Conservation (phyloP, 129 eudicot species). For the Tagetes patula region DNA sequence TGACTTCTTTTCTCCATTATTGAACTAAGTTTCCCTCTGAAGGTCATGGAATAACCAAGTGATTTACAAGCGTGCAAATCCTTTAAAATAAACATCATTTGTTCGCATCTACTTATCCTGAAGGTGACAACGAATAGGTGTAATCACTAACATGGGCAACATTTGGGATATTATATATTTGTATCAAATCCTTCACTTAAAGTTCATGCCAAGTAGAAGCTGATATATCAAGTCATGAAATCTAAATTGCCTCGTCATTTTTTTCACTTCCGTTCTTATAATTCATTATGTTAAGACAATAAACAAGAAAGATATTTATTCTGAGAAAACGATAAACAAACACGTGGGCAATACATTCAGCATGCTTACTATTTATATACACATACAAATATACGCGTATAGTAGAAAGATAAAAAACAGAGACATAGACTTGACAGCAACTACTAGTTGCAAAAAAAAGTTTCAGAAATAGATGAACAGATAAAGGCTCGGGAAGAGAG, state of each 20-base stretch:
- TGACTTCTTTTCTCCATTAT: neutral
- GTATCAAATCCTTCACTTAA: neutral
- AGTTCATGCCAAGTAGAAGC: neutral
- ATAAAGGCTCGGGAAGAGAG: neutral
- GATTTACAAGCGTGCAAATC: neutral
- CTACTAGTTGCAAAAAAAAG: neutral
- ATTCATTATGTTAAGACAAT: neutral
- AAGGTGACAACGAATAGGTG: neutral
- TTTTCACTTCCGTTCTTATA: neutral
- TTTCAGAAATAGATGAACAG: neutral
- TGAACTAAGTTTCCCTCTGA: neutral
- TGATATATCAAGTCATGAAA: conserved; percentile 6
- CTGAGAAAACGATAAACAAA: neutral
- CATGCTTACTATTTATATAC: neutral
- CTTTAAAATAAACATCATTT: neutral
- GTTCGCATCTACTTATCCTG: neutral
- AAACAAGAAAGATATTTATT: neutral
- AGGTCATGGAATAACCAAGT: neutral
- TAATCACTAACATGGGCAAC: conserved; percentile 1
- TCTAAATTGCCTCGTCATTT: neutral
- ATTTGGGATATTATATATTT: neutral
- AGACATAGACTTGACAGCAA: neutral
- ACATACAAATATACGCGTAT: neutral
- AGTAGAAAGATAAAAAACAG: neutral
- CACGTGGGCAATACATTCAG: neutral